Evolutionary conservation across 2,329 filamentous ascomycete genomes (phyloP), one percentile per base, ranked within the genome.

Genomic region (Pestalotiopsis sp.): DNA sequence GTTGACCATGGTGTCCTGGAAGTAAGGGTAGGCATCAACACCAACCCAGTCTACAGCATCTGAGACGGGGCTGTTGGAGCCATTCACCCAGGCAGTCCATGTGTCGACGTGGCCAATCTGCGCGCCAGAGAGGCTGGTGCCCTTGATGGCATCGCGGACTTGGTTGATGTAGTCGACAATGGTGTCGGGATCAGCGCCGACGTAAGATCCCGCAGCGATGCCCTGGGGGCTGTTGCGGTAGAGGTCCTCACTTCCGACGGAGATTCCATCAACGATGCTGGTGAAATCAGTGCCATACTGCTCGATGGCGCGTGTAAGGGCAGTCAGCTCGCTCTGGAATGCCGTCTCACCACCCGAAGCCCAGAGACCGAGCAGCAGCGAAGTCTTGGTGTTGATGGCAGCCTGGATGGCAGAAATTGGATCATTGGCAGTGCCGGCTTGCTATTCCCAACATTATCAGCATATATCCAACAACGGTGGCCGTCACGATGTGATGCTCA

Each of bases 91-190:
- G 66, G 89, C 89, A 45, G 91, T 94, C 93, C 93, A 97, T 65
- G 94, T 97, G 78, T 97, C 94, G 78, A 97, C 94, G 81, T 97
- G 94, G 66, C 94, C 94, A 70, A 97, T 84, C 20, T 88, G 84
- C 60, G 84, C 86, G 27, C 81, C 81, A 49, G 85, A 82, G 27
- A 92, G 83, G 63, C 82, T 77, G 14, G 92, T 94, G 69, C 87
- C 88, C 36, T 86, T 77, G 76, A 97, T 88, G 70, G 88, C 84
- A 36, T 83, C 79, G 71, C 90, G 89, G 69, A 93, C 90, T 78
- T 92, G 84, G 69, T 85, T 80, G 83, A 97, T 93, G 82, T 94
- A 96, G 68, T 82, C 79, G 75, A 89, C 86, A 52, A 97, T 83
- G 12, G 83, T 84, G 52, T 84, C 82, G 4, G 93, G 91, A 63